Conservation (phyloP, 306 rosid genomes). For the Casuarina cunninghamiana region DNA sequence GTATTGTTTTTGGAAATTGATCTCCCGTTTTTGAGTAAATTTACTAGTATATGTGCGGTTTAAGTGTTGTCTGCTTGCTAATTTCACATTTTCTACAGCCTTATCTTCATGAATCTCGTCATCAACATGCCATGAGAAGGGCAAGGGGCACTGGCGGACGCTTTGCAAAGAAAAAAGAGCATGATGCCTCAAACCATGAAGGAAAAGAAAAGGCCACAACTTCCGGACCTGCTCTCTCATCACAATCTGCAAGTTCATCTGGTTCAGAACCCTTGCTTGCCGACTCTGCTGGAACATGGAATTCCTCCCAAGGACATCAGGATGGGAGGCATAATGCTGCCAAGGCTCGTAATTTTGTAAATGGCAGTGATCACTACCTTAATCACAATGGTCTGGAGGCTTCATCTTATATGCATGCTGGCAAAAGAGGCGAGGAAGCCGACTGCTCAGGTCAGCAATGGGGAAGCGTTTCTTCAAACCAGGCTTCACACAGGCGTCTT, state of each 20-base stretch:
- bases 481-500: slow-evolving; percentile 67
- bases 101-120: slow-evolving; percentile 96
- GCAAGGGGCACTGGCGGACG: slow-evolving; percentile 96
- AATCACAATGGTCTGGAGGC: slow-evolving; percentile 52
- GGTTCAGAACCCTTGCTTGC: slow-evolving; percentile 74
- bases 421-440: slow-evolving; percentile 71
- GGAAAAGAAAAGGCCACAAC: slow-evolving; percentile 52
- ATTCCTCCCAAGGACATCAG: slow-evolving; percentile 56
- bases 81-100: slow-evolving; percentile 57
- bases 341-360: slow-evolving; percentile 43
- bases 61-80: slow-evolving; percentile 13
- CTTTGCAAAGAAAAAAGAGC: slow-evolving; percentile 71
- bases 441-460: slow-evolving; percentile 66
- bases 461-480: slow-evolving; percentile 56
- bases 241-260: slow-evolving; percentile 78
- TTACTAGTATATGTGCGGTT: not conserved
- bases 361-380: slow-evolving; percentile 50
- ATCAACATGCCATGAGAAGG: slow-evolving; percentile 97
- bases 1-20: not conserved
- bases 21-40: not conserved
- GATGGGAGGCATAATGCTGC: slow-evolving; percentile 39
- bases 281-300: slow-evolving; percentile 77
- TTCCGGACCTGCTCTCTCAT: slow-evolving; percentile 64
- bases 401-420: slow-evolving; percentile 49
- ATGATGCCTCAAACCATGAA: slow-evolving; percentile 39